Percentiles rank a stretch among this genome's conserved stretches.
phyloP scores from a whole-genome alignment of 768 basidiomycete genomes.

The Rubroboletus pulcherrimus region DNA sequence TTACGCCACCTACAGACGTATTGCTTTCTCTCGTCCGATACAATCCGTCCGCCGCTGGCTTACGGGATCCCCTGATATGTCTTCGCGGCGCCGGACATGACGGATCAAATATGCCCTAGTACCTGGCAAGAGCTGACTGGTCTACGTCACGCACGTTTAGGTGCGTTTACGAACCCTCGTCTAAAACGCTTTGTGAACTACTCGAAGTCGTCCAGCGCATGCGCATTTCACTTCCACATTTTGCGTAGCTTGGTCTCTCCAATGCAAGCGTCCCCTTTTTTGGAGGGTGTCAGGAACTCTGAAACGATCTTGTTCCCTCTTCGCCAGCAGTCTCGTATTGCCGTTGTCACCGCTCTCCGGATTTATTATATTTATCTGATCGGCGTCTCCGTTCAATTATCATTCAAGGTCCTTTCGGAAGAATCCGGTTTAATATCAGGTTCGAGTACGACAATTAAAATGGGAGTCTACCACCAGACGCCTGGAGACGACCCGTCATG shows the following conservation, averaged over 20 bases:
- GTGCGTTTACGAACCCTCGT: too few species aligned
- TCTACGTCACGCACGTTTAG: not conserved
- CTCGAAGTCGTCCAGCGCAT: not conserved
- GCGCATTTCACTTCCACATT: not conserved
- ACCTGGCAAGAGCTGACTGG: not conserved
- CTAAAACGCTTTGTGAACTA: not conserved
- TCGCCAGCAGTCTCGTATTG: not conserved
- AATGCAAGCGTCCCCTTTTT: not conserved
- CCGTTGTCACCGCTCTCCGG: not conserved
- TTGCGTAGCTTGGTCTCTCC: not conserved
- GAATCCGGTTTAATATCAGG: not conserved
- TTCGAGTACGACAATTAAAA: not conserved
- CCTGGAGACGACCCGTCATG: not conserved
- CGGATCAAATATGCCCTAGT: not conserved
- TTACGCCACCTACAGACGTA: not conserved
- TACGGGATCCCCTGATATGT: not conserved
- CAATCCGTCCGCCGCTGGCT: not conserved
- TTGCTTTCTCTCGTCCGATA: not conserved
- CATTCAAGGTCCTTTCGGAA: not conserved
- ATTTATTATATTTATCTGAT: not conserved
- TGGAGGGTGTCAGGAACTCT: not conserved
- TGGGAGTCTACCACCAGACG: too few species aligned
- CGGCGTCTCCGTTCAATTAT: not conserved
- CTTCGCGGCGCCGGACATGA: too few species aligned
- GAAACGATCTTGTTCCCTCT: not conserved